phyloP scores from a whole-genome alignment of 2,329 filamentous ascomycete genomes.

The Emericellopsis atlantica region DNA sequence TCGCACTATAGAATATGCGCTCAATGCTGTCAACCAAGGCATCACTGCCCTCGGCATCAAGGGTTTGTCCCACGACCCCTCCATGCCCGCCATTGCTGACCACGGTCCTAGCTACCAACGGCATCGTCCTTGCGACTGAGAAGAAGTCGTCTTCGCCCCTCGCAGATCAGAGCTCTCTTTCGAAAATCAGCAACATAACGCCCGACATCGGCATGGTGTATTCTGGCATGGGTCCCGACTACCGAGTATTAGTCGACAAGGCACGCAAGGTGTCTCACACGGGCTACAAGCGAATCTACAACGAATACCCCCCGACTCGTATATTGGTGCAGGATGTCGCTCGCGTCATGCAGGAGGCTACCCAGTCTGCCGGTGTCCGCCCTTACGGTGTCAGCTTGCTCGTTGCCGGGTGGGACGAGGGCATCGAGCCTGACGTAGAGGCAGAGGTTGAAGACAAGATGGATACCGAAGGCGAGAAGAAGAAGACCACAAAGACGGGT shows the following conservation, averaged over 20 bases:
- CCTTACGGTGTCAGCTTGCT: slow-evolving; percentile 94
- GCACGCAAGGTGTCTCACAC: slow-evolving; percentile 97
- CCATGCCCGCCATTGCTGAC: slow-evolving; percentile 7
- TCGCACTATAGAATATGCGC: slow-evolving; percentile 69
- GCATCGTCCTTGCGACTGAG: slow-evolving; percentile 96
- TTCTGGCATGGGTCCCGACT: slow-evolving; percentile 97
- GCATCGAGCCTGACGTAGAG: slow-evolving; percentile 74
- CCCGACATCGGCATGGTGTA: slow-evolving; percentile 99
- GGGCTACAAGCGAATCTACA: slow-evolving; percentile 99
- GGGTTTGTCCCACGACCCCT: slow-evolving; percentile 37
- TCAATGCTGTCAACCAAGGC: slow-evolving; percentile 98
- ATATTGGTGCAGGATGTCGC: slow-evolving; percentile 99
- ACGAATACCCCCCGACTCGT: slow-evolving; percentile 98
- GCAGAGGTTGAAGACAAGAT: slow-evolving; percentile 42
- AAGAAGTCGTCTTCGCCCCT: slow-evolving; percentile 98
- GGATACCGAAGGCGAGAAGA: slow-evolving; percentile 55
- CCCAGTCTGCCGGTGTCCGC: slow-evolving; percentile 91
- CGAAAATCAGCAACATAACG: slow-evolving; percentile 95
- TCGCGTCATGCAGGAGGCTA: slow-evolving; percentile 96
- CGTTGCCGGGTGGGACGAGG: slow-evolving; percentile 96
- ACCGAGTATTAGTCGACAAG: slow-evolving; percentile 93
- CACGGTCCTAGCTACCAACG: slow-evolving; percentile 67
- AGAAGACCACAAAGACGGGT: slow-evolving; percentile 74
- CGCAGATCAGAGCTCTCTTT: slow-evolving; percentile 86
- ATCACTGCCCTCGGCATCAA: slow-evolving; percentile 98